These are phyloP conservation scores for Discostella pseudostelligera DNA, from an alignment of 108 stramenopile genomes.

Conservation along the genomic window DNA sequence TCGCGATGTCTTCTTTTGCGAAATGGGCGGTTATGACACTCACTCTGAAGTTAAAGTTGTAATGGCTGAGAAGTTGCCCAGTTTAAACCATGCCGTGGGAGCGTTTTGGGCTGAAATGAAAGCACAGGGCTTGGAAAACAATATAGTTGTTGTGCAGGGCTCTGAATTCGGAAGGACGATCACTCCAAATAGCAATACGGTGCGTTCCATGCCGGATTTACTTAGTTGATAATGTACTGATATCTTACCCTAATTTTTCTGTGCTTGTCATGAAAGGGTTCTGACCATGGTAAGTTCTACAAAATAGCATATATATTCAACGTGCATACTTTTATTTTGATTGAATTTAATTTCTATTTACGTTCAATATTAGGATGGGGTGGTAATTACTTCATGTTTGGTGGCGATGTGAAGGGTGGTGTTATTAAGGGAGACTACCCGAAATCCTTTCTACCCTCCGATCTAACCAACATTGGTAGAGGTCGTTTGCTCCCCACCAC, in stretches of 20 bases:
- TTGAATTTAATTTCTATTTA: neutral
- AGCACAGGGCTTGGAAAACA: slow-evolving; percentile 34
- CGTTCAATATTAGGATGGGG: slow-evolving; percentile 43
- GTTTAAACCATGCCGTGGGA: slow-evolving; percentile 25
- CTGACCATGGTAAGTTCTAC: slow-evolving; percentile 57
- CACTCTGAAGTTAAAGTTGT: slow-evolving; percentile 42
- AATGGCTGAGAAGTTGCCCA: slow-evolving; percentile 26
- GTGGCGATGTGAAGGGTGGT: slow-evolving; percentile 46
- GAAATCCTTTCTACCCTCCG: slow-evolving; percentile 8
- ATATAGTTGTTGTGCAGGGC: slow-evolving; percentile 39
- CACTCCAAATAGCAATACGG: slow-evolving; percentile 45
- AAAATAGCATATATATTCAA: neutral
- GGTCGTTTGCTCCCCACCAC: slow-evolving; percentile 67
- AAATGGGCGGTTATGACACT: slow-evolving; percentile 64
- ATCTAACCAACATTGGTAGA: slow-evolving; percentile 28
- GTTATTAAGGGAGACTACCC: slow-evolving; percentile 49
- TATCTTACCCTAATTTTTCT: neutral
- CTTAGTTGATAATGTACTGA: neutral
- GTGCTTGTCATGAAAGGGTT: slow-evolving; percentile 35
- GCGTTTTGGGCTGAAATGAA: slow-evolving; percentile 52
- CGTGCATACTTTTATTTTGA: neutral
- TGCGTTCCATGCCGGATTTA: neutral
- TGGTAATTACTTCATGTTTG: slow-evolving; percentile 49
- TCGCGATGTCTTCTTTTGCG: slow-evolving; percentile 63
- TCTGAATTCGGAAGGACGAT: slow-evolving; percentile 74